Conservation (phyloP, 495 filamentous ascomycete species). For the Aspergillus ostianus region DNA sequence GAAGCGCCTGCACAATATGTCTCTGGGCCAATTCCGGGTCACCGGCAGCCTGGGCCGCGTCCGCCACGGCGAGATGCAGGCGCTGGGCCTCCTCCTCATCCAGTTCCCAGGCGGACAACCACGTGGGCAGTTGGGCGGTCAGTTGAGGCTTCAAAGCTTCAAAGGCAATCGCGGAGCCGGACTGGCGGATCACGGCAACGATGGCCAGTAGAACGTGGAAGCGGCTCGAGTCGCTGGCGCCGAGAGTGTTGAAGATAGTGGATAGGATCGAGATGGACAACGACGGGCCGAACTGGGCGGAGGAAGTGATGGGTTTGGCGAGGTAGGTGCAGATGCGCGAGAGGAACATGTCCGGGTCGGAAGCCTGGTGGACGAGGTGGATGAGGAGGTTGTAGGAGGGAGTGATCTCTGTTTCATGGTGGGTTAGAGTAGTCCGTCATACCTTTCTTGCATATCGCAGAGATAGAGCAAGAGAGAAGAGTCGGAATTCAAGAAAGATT, state of each 20-base stretch:
- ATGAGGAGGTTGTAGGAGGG: constrained; percentile 94
- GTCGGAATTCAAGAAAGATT: background rate
- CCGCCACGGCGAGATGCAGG: constrained; percentile 74
- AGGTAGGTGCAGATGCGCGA: constrained; percentile 84
- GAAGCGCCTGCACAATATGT: constrained; percentile 79
- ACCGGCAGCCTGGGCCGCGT: constrained; percentile 70
- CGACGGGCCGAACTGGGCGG: constrained; percentile 76
- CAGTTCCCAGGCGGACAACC: constrained; percentile 81
- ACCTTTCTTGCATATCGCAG: constrained; percentile 12
- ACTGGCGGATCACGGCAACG: constrained; percentile 70
- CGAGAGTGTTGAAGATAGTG: constrained; percentile 95
- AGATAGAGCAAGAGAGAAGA: too few species aligned
- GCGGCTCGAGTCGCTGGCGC: constrained; percentile 67
- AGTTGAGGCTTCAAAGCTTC: constrained; percentile 79
- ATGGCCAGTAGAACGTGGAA: constrained; percentile 89
- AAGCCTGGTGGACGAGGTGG: constrained; percentile 82
- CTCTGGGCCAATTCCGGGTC: constrained; percentile 77
- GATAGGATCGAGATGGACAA: constrained; percentile 84
- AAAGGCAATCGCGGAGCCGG: constrained; percentile 66
- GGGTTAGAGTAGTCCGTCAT: constrained; percentile 6
- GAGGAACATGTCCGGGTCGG: constrained; percentile 79
- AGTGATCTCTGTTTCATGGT: constrained; percentile 67
- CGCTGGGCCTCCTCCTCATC: constrained; percentile 78
- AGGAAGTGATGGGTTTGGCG: constrained; percentile 78
- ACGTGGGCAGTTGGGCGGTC: constrained; percentile 68